These are phyloP conservation scores for Penicillium hesseltinei DNA, from an alignment of 2,329 filamentous ascomycete genomes.

Conservation along the genomic window DNA sequence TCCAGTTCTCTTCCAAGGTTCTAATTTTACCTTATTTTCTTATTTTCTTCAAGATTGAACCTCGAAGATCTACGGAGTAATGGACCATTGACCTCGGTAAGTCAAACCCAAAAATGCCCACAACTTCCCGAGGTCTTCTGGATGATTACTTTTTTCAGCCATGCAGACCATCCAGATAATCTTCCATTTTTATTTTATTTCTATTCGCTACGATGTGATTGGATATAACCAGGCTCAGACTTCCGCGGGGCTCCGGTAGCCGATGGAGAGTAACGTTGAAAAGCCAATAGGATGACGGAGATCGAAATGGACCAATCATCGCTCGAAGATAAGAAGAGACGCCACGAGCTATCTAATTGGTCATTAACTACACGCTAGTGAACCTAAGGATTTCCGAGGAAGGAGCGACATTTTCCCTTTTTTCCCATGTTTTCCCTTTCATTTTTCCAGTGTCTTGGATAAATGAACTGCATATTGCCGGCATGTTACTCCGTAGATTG, in stretches of 20 bases:
- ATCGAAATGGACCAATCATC: conserved; percentile 12
- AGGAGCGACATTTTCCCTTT: background rate
- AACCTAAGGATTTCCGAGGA: conserved; percentile 9
- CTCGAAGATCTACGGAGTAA: background rate
- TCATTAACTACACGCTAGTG: conserved; percentile 5
- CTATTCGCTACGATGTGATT: background rate
- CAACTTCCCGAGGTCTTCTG: background rate
- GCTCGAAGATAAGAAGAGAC: conserved; percentile 17
- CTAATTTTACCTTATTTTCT: background rate
- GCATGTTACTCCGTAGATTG: background rate
- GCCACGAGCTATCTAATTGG: conserved; percentile 20
- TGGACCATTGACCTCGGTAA: background rate
- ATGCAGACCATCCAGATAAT: background rate
- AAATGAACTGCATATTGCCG: background rate
- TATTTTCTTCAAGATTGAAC: background rate
- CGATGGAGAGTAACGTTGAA: background rate
- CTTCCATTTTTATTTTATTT: background rate
- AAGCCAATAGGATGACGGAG: background rate
- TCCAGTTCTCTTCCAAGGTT: background rate
- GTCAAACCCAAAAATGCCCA: background rate
- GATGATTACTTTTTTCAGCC: conserved; percentile 1
- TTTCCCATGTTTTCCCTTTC: no score
- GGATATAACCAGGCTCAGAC: background rate
- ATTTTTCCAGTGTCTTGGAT: background rate
- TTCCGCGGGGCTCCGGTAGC: conserved; percentile 1